Conservation (phyloP, 2,329 filamentous ascomycete genomes). For the Talaromyces piceae region DNA sequence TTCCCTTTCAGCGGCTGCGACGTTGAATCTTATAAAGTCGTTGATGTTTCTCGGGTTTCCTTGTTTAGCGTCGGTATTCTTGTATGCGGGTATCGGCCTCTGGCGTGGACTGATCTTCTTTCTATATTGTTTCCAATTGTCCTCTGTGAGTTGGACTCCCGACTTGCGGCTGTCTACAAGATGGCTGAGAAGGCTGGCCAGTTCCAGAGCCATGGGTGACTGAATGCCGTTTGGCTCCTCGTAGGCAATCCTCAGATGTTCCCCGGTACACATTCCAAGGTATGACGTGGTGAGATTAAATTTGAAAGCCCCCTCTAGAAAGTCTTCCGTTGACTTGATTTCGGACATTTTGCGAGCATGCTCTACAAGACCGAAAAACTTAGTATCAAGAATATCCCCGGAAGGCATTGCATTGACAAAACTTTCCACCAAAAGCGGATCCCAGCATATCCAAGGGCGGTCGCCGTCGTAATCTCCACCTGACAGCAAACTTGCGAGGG, state of each 20-base stretch:
- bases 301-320: constrained; percentile 38
- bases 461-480: constrained; percentile 62
- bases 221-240: constrained; percentile 42
- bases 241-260: constrained; percentile 47
- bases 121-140: constrained; percentile 32
- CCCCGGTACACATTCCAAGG: constrained; percentile 47
- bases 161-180: constrained; percentile 41
- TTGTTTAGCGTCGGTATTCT: constrained; percentile 15
- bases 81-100: constrained; percentile 33
- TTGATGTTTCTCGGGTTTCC: constrained; percentile 32
- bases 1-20: constrained; percentile 26
- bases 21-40: constrained; percentile 38
- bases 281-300: constrained; percentile 42
- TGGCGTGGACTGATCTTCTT: constrained; percentile 23
- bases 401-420: constrained; percentile 49
- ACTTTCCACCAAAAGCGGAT: constrained; percentile 41
- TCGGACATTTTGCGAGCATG: constrained; percentile 36
- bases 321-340: constrained; percentile 30
- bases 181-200: constrained; percentile 37
- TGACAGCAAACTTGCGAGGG: constrained; percentile 53
- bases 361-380: constrained; percentile 43
- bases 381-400: constrained; percentile 23
- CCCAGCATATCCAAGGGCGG: constrained; percentile 54
- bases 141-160: constrained; percentile 34
- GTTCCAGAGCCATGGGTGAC: constrained; percentile 25